These are phyloP conservation scores for Blastobotrys mokoenaii DNA, from an alignment of 805 yeast species.

Conservation along the genomic window DNA sequence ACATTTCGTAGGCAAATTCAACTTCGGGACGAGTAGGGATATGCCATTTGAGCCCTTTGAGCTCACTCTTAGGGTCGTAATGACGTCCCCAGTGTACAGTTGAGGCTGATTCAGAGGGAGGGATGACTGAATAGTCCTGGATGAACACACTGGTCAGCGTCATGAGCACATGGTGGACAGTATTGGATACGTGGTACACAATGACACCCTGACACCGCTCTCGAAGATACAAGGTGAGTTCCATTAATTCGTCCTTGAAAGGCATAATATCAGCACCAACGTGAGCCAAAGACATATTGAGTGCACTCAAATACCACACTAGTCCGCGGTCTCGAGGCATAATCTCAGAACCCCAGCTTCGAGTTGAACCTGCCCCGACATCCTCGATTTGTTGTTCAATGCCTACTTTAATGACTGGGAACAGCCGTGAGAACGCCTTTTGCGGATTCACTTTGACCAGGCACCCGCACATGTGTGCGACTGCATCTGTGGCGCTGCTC, in stretches of 20 bases:
- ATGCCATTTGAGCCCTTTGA: slow-evolving; percentile 58
- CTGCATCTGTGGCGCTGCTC: slow-evolving; percentile 51
- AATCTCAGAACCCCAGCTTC: slow-evolving; percentile 54
- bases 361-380: slow-evolving; percentile 71
- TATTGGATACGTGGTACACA: slow-evolving; percentile 50
- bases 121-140: slow-evolving; percentile 16
- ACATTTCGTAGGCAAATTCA: slow-evolving; percentile 51
- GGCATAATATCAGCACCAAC: slow-evolving; percentile 46
- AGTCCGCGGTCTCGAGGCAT: slow-evolving; percentile 72
- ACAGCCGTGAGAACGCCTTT: slow-evolving; percentile 36
- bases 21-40: slow-evolving; percentile 52
- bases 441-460: slow-evolving; percentile 57
- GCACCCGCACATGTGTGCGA: slow-evolving; percentile 66
- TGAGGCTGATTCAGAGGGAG: slow-evolving; percentile 7
- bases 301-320: slow-evolving; percentile 58
- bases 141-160: slow-evolving; percentile 46
- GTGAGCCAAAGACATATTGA: slow-evolving; percentile 64
- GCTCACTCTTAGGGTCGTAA: slow-evolving; percentile 24
- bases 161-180: slow-evolving; percentile 59
- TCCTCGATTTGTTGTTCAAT: slow-evolving; percentile 61
- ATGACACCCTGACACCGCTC: slow-evolving; percentile 54
- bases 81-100: slow-evolving; percentile 38
- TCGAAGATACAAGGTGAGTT: slow-evolving; percentile 37
- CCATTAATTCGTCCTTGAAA: slow-evolving; percentile 38
- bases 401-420: slow-evolving; percentile 38